Evolutionary conservation across 192 early-diverging fungal genomes (phyloP).

Genomic region (Linderina pennispora): DNA sequence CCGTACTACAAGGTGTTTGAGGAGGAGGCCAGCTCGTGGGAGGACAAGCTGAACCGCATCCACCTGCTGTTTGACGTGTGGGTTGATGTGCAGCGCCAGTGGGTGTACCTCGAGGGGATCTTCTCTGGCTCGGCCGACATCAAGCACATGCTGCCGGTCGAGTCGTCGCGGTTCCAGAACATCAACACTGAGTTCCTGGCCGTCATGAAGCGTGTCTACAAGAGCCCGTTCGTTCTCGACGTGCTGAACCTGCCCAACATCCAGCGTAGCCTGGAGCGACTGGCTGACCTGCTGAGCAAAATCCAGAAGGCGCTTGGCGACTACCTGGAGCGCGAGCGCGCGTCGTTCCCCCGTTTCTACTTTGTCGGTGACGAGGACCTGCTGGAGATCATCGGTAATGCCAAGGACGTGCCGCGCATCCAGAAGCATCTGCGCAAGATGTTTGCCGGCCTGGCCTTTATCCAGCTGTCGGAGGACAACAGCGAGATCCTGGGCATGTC

Average conservation of each 20-base stretch:
- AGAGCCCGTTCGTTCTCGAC: conserved; percentile 95
- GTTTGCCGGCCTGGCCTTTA: conserved; percentile 92
- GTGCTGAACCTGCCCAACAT: conserved; percentile 89
- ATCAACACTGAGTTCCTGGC: conserved; percentile 98
- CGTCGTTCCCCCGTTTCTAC: conserved; percentile 98
- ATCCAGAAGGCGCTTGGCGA: conserved; percentile 99
- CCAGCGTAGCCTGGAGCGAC: conserved; percentile 91
- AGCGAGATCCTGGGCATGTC: conserved; percentile 72
- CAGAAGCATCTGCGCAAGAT: conserved; percentile 99
- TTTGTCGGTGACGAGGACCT: conserved; percentile 99
- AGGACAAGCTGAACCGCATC: conserved; percentile 94
- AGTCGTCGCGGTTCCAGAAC: conserved; percentile 92
- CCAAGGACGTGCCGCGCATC: conserved; percentile 89
- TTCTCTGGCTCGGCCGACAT: conserved; percentile 96
- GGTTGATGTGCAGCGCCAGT: conserved; percentile 99
- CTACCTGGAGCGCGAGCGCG: conserved; percentile 94
- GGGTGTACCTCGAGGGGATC: conserved; percentile 99
- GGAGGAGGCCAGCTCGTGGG: conserved; percentile 91
- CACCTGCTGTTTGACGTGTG: conserved; percentile 98
- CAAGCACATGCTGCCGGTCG: conserved; percentile 92
- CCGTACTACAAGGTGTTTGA: conserved; percentile 98
- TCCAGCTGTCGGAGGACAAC: conserved; percentile 78
- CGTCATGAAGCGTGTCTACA: conserved; percentile 99
- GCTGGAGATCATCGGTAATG: conserved; percentile 99
- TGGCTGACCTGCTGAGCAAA: conserved; percentile 87